Evolutionary conservation across 2,329 filamentous ascomycete genomes (phyloP), one percentile per base, ranked within the genome.

Genomic region (Dactylellina cionopaga): DNA sequence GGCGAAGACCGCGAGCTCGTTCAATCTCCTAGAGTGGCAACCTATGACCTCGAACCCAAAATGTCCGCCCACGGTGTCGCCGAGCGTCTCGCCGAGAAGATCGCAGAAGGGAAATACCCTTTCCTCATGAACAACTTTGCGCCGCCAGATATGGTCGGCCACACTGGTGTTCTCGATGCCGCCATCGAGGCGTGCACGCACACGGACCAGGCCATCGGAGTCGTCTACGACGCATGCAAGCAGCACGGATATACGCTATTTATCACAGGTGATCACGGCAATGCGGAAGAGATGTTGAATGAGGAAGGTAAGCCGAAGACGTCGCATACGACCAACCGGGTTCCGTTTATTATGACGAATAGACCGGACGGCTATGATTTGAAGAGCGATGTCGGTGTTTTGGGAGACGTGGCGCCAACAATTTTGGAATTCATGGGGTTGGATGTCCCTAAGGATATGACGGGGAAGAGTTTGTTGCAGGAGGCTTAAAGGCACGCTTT

Each of bases 111-210:
- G 79, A 88, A 91, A 80, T 97, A 93, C 83, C 92, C 95, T 79
- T 98, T 99, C 80, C 85, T 99, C 81, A 99, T 99, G 95, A 97
- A 98, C 89, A 99, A 99, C 88, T 98, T 99, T 82, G 95, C 95
- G 41, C 95, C 95, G 41, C 95, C 95, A 15, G 95, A 99, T 83
- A 99, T 99, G 95, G 95, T 99, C 76, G 95, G 95, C 77, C 95
- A 99, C 84, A 99, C 95, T 9, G 95, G 95, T 80, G 92, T 96
- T 72, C 98, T 98, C 83, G 90, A 98, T 78, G 94, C 95, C 27
- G 95, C 95, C 65, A 89, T 99, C 74, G 80, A 95, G 79, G 95
- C 89, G 77, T 90, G 90, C 77, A 85, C 89, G 76, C 89, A 94
- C 76, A 99, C 95, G 10, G 95, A 99, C 82, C 91, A 90, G 84